A percentile compares a stretch with the other conserved stretches of the same genome.
These are phyloP conservation scores for Hygrocybe coccinea DNA, from an alignment of 768 basidiomycete species.

Conservation along the genomic window DNA sequence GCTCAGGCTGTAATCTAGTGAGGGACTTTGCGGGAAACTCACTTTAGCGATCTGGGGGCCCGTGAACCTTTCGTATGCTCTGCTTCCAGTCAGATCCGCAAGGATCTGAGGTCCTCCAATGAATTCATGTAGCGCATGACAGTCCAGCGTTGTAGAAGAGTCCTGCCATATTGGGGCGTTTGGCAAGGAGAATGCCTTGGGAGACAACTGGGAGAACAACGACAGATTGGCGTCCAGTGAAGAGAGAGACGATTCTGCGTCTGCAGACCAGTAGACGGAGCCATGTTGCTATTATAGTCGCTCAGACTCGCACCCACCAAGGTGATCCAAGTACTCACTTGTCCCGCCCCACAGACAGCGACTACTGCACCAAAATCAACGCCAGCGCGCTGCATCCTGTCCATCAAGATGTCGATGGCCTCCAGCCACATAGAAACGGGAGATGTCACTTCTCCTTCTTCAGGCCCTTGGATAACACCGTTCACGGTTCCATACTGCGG, in stretches of 20 bases:
- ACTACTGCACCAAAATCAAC: slow-evolving; percentile 55
- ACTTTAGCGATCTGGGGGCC: slow-evolving; percentile 81
- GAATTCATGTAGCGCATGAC: slow-evolving; percentile 57
- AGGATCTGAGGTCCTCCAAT: slow-evolving; percentile 68
- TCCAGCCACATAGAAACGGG: slow-evolving; percentile 85
- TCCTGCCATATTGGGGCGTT: slow-evolving; percentile 88
- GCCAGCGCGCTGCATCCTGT: slow-evolving; percentile 52
- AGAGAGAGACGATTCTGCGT: slow-evolving; percentile 48
- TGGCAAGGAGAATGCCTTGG: slow-evolving; percentile 60
- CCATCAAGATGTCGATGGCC: slow-evolving; percentile 72
- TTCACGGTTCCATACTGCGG: slow-evolving; percentile 62
- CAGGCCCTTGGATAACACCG: slow-evolving; percentile 61
- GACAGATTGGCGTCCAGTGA: slow-evolving; percentile 47
- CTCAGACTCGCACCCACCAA: neutral
- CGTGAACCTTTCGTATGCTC: slow-evolving; percentile 86
- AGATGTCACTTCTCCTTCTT: slow-evolving; percentile 67
- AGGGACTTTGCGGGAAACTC: slow-evolving; percentile 14
- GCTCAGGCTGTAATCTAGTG: no score
- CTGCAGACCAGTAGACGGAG: slow-evolving; percentile 73
- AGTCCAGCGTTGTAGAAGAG: slow-evolving; percentile 76
- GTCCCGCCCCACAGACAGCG: slow-evolving; percentile 73
- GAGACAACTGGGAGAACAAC: slow-evolving; percentile 56
- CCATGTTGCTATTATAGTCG: slow-evolving; percentile 72
- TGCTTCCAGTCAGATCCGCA: slow-evolving; percentile 72
- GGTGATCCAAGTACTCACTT: slow-evolving; percentile 45